Evolutionary conservation across 495 filamentous ascomycete genomes (phyloP).

Genomic region (Talaromyces stipitatus): DNA sequence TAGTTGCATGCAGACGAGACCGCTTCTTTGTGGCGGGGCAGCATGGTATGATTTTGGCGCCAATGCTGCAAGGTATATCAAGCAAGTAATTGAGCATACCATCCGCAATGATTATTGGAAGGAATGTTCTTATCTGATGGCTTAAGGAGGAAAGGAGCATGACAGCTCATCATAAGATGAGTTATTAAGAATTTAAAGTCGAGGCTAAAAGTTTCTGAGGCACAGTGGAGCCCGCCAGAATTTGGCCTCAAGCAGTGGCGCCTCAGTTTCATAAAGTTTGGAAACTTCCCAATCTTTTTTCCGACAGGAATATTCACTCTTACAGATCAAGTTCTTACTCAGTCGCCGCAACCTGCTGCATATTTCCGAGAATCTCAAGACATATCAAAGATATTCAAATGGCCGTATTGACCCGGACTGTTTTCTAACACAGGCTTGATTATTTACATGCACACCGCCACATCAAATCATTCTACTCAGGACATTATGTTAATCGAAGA

Average conservation of each 20-base stretch:
- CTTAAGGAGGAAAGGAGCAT: no score
- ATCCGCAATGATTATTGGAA: background rate
- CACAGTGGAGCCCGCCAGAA: background rate
- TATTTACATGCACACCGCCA: background rate
- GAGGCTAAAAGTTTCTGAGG: background rate
- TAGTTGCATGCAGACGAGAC: background rate
- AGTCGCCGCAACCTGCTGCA: no score
- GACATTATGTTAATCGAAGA: background rate
- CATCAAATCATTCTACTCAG: background rate
- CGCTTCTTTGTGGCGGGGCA: background rate
- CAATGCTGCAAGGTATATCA: no score
- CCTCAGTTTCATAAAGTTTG: no score
- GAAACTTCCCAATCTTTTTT: no score
- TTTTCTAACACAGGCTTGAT: constrained; percentile 3
- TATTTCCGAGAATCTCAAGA: background rate
- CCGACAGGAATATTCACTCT: no score
- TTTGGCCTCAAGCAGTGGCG: background rate
- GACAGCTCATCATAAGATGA: background rate
- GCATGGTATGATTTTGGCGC: background rate
- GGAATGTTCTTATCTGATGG: no score
- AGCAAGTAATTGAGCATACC: no score
- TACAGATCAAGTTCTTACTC: background rate
- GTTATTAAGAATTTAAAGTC: background rate
- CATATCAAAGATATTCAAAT: background rate
- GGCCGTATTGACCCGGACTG: background rate